These are phyloP conservation scores for Fusarium kyushuense DNA, from an alignment of 2,329 filamentous ascomycete species.

Conservation along the genomic window DNA sequence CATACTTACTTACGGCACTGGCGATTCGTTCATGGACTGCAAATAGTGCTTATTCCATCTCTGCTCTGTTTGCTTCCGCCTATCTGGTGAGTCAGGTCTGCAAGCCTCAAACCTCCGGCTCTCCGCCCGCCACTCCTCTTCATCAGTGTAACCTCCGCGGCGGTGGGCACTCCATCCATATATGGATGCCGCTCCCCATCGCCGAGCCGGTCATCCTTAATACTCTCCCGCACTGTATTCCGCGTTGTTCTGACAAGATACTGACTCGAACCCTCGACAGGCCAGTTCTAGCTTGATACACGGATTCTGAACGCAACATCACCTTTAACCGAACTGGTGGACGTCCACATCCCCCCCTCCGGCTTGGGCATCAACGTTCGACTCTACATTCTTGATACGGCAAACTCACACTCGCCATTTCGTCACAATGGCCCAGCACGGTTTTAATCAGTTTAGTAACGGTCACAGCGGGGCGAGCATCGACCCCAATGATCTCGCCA, in stretches of 20 bases:
- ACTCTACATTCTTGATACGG: conserved; percentile 25
- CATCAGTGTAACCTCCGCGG: conserved; percentile 34
- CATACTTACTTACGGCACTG: conserved; percentile 7
- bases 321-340: conserved; percentile 38
- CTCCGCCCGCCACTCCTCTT: conserved; percentile 37
- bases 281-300: conserved; percentile 29
- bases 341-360: conserved; percentile 42
- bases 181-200: conserved; percentile 42
- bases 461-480: conserved; percentile 71
- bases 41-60: conserved; percentile 29
- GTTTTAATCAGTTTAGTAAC: conserved; percentile 67
- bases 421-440: conserved; percentile 65
- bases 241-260: conserved; percentile 28
- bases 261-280: conserved; percentile 41
- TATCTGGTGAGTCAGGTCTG: conserved; percentile 43
- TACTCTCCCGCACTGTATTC: conserved; percentile 33
- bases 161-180: conserved; percentile 42
- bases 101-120: conserved; percentile 27
- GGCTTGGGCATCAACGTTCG: conserved; percentile 41
- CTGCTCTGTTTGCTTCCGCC: conserved; percentile 24
- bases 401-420: conserved; percentile 24
- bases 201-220: conserved; percentile 31
- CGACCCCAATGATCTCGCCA: conserved; percentile 86
- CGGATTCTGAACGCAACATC: conserved; percentile 32
- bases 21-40: conserved; percentile 41